Conservation (phyloP, 768 basidiomycete species). For the Lyophyllum atratum region DNA sequence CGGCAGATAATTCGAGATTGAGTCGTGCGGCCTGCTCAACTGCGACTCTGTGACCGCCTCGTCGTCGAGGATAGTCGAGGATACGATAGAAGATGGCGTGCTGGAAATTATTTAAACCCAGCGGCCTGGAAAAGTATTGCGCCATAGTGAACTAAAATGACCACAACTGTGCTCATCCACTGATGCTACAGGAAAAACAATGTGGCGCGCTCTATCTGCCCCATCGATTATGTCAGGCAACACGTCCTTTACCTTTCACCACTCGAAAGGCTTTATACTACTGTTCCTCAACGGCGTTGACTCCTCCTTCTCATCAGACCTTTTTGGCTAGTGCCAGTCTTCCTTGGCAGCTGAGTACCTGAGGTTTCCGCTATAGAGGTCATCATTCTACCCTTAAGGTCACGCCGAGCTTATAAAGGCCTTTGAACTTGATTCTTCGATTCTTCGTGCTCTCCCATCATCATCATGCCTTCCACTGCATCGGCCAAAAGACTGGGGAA, state of each 20-base stretch:
- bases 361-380: neutral
- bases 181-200: slow-evolving; percentile 5
- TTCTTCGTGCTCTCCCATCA: slow-evolving; percentile 2
- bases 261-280: neutral
- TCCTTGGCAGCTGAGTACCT: slow-evolving; percentile 1
- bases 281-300: neutral
- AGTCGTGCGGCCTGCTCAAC: too few species aligned
- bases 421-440: too few species aligned
- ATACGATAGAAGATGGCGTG: too few species aligned
- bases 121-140: slow-evolving; percentile 21
- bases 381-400: neutral
- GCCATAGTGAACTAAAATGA: slow-evolving; percentile 26
- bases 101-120: slow-evolving; percentile 10
- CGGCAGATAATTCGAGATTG: too few species aligned
- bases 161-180: slow-evolving; percentile 28
- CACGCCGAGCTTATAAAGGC: slow-evolving; percentile 3
- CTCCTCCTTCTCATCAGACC: neutral
- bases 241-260: neutral
- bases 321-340: neutral
- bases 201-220: slow-evolving; percentile 4
- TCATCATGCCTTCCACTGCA: slow-evolving; percentile 20
- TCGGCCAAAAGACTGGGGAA: slow-evolving; percentile 54
- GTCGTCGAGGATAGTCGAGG: too few species aligned
- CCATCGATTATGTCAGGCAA: neutral
- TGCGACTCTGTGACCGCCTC: too few species aligned